These are phyloP conservation scores for Botrytis tulipae DNA, from an alignment of 2,329 filamentous ascomycete genomes.

Conservation along the genomic window DNA sequence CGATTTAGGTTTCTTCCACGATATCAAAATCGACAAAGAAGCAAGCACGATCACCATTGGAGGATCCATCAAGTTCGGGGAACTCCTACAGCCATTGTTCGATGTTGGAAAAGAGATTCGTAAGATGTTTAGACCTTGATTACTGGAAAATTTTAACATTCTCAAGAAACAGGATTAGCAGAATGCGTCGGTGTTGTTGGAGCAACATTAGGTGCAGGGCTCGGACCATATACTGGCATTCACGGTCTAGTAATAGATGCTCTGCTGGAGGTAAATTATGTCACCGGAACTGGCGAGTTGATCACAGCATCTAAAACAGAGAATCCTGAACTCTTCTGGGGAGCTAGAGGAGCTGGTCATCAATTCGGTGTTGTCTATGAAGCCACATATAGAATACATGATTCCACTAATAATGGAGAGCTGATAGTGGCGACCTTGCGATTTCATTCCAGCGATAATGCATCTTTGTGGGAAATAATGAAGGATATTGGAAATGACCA, in stretches of 20 bases:
- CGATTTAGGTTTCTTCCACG: constrained; percentile 38
- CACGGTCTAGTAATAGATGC: not conserved
- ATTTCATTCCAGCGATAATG: not conserved
- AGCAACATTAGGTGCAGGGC: not conserved
- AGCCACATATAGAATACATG: not conserved
- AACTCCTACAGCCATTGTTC: constrained; percentile 2
- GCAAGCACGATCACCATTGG: constrained; percentile 28
- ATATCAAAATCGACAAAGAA: constrained; percentile 28
- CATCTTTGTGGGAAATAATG: not conserved
- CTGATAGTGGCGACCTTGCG: not conserved
- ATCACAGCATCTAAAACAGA: not conserved
- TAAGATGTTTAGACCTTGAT: not conserved
- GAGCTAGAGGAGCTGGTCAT: not conserved
- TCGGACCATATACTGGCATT: not conserved
- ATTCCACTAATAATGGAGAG: not conserved
- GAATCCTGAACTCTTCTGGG: not conserved
- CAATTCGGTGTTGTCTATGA: not conserved
- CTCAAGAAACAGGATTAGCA: not conserved
- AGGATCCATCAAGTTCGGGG: not conserved
- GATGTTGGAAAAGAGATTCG: constrained; percentile 10
- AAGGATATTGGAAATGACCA: not conserved
- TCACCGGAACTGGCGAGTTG: not conserved
- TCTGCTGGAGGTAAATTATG: not conserved
- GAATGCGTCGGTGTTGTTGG: not conserved
- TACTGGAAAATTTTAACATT: not conserved